Percentiles rank a stretch among this genome's conserved stretches.
Conservation (phyloP, 192 early-diverging fungal genomes). For the Gamsiella multidivaricata region DNA sequence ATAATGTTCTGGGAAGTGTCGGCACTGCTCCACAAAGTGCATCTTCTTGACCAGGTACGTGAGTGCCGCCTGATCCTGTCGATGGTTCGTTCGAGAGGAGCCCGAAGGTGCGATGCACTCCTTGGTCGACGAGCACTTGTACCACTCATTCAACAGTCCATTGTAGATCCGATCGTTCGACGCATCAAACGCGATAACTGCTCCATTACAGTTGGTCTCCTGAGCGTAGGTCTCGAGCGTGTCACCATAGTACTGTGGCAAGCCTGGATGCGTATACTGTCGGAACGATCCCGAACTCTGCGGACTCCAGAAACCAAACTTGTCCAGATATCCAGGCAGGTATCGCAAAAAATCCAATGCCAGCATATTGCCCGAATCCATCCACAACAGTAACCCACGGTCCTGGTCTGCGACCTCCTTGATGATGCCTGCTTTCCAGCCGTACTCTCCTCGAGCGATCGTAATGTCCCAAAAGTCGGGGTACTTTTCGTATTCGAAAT, state of each 20-base stretch:
- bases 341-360: constrained; percentile 54
- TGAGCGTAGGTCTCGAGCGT: constrained; percentile 45
- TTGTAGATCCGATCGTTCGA: constrained; percentile 49
- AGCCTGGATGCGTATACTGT: constrained; percentile 59
- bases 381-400: constrained; percentile 59
- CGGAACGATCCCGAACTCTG: constrained; percentile 55
- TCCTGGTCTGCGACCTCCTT: constrained; percentile 57
- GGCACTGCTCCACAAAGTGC: constrained; percentile 53
- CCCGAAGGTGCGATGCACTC: constrained; percentile 65
- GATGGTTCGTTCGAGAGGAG: constrained; percentile 60
- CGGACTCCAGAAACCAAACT: constrained; percentile 65
- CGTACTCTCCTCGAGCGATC: constrained; percentile 60
- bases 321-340: constrained; percentile 37
- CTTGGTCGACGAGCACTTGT: constrained; percentile 55
- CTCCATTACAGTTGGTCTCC: constrained; percentile 63
- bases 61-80: constrained; percentile 66
- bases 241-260: constrained; percentile 58
- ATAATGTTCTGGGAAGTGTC: constrained; percentile 58
- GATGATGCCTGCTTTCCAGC: constrained; percentile 67
- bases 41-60: constrained; percentile 59
- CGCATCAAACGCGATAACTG: constrained; percentile 60
- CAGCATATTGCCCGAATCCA: constrained; percentile 64
- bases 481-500: constrained; percentile 59
- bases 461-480: constrained; percentile 63
- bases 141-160: constrained; percentile 58